phyloP scores from a whole-genome alignment of 2,329 filamentous ascomycete species.

The Trichoderma oligosporum region DNA sequence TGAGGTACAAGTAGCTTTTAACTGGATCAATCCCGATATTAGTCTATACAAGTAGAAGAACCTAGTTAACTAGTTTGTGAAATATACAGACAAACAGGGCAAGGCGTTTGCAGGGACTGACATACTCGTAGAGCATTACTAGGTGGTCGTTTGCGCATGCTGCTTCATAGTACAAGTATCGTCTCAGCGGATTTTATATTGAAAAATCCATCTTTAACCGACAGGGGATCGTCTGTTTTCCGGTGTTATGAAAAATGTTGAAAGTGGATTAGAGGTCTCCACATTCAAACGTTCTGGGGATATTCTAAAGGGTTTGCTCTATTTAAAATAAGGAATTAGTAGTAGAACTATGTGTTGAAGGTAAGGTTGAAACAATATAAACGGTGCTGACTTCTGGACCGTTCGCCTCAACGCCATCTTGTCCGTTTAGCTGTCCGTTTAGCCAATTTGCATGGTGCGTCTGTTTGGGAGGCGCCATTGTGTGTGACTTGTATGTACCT shows the following conservation, averaged over 20 bases:
- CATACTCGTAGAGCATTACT: constrained; percentile 9
- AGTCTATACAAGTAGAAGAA: not conserved
- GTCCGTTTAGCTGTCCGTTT: not conserved
- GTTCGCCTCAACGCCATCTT: not conserved
- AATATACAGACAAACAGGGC: constrained; percentile 12
- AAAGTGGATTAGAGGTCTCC: not conserved
- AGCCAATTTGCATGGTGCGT: not conserved
- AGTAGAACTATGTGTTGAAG: not conserved
- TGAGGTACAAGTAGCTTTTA: not conserved
- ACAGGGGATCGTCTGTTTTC: not conserved
- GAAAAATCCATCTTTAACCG: not conserved
- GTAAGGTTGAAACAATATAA: not conserved
- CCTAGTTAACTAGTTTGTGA: not conserved
- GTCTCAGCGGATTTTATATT: too few species aligned
- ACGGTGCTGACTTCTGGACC: not conserved
- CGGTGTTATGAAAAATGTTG: not conserved
- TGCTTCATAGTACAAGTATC: too few species aligned
- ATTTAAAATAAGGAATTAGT: constrained; percentile 8
- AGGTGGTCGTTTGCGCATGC: not conserved
- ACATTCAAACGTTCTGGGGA: not conserved
- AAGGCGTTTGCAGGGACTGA: constrained; percentile 2
- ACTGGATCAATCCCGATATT: constrained; percentile 7
- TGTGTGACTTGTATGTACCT: constrained; percentile 1
- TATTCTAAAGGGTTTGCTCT: not conserved
- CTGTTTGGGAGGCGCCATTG: too few species aligned